phyloP scores from a whole-genome alignment of 176 grass and related monocot species.

The Poa pratensis region DNA sequence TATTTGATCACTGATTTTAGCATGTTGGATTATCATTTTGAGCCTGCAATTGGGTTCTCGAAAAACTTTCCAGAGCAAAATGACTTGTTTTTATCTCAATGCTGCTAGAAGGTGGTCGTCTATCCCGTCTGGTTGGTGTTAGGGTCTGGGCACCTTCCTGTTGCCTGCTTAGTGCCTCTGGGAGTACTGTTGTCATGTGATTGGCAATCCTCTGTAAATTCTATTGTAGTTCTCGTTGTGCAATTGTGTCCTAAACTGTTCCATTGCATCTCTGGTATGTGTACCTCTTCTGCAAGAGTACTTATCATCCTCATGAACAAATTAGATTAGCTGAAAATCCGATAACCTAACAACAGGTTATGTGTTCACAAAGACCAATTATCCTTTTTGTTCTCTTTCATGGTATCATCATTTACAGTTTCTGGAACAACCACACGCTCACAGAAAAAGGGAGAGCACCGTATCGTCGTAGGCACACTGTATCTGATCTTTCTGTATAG shows the following conservation, averaged over 20 bases:
- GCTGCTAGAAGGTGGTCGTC: neutral
- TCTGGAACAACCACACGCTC: neutral
- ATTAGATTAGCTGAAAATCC: constrained; percentile 25
- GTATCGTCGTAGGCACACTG: neutral
- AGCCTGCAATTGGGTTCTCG: neutral
- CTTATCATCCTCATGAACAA: neutral
- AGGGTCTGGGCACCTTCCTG: neutral
- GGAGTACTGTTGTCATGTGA: neutral
- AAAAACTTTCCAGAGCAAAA: constrained; percentile 5
- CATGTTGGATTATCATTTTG: neutral
- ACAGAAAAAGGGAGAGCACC: neutral
- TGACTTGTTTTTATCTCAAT: neutral
- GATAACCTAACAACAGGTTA: constrained; percentile 13
- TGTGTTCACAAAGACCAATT: neutral
- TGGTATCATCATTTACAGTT: neutral
- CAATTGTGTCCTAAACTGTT: neutral
- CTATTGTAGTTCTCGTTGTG: neutral
- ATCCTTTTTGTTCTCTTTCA: constrained; percentile 3
- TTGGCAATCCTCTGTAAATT: neutral
- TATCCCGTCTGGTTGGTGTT: neutral
- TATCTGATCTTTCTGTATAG: neutral
- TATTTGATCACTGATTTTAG: neutral
- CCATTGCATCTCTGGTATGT: neutral
- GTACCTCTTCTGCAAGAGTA: neutral
- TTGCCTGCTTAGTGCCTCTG: neutral